phyloP scores from a whole-genome alignment of 129 eudicot species.

The Pseudognaphalium luteoalbum region DNA sequence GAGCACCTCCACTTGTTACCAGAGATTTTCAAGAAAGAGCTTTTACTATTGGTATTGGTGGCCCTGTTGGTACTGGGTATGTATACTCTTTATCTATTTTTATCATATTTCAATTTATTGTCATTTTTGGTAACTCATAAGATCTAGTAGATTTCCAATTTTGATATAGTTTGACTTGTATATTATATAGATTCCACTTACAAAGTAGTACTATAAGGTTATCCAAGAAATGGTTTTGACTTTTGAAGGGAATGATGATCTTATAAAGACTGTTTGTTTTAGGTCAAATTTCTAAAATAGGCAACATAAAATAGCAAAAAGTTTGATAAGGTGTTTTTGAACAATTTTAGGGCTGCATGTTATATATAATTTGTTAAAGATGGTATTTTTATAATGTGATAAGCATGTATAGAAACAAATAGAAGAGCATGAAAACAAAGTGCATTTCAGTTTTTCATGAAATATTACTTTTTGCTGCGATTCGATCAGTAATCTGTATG shows the following conservation, averaged over 20 bases:
- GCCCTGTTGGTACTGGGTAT: constrained; percentile 99
- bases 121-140: background rate
- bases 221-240: too few relatives aligned
- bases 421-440: background rate
- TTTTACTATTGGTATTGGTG: constrained; percentile 94
- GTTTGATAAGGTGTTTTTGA: too few relatives aligned
- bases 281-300: too few relatives aligned
- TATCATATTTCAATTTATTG: background rate
- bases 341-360: too few relatives aligned
- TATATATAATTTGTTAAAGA: background rate
- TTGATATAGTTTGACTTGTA: too few relatives aligned
- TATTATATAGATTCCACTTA: too few relatives aligned
- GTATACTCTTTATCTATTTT: background rate
- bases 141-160: too few relatives aligned
- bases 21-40: constrained; percentile 91
- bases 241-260: too few relatives aligned
- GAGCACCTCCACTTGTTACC: constrained; percentile 72
- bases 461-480: background rate
- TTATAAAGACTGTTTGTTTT: too few relatives aligned
- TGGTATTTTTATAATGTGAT: background rate
- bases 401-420: background rate
- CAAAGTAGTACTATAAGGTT: too few relatives aligned
- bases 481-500: background rate
- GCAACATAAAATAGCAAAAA: too few relatives aligned
- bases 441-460: background rate